Conservation (phyloP, 208 protist species). For the Trypanosoma congolense region DNA sequence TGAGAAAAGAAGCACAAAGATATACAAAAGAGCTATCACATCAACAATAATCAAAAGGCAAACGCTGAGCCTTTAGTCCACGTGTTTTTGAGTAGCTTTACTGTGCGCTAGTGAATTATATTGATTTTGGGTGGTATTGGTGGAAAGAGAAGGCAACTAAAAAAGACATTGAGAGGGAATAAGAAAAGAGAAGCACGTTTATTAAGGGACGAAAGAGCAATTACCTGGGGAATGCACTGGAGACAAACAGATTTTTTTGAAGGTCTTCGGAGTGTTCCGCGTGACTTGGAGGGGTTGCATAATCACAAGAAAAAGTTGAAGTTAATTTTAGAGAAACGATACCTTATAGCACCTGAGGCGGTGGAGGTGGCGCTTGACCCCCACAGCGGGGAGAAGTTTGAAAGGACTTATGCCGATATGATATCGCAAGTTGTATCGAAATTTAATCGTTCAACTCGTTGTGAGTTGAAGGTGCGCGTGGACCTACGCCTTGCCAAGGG, state of each 20-base stretch:
- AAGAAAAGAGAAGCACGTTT: constrained; percentile 7
- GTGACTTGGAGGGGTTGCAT: constrained; percentile 42
- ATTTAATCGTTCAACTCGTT: constrained; percentile 44
- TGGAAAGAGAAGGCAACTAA: too few relatives aligned
- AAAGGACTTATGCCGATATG: constrained; percentile 57
- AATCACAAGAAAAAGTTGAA: constrained; percentile 66
- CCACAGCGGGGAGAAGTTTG: constrained; percentile 54
- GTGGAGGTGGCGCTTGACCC: constrained; percentile 66
- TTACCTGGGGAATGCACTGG: constrained; percentile 2
- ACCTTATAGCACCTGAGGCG: constrained; percentile 50
- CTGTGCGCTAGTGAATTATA: too few relatives aligned
- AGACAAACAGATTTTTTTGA: constrained; percentile 61
- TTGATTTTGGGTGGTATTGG: too few relatives aligned
- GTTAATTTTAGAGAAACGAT: constrained; percentile 66
- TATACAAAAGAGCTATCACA: too few relatives aligned
- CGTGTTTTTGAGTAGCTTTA: too few relatives aligned
- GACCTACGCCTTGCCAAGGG: constrained; percentile 51
- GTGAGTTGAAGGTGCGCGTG: constrained; percentile 60
- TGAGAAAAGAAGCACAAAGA: too few relatives aligned
- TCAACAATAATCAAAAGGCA: too few relatives aligned
- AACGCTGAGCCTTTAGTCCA: too few relatives aligned
- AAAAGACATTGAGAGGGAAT: constrained; percentile 10
- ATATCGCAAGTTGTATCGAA: constrained; percentile 51
- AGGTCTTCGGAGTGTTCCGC: constrained; percentile 55
- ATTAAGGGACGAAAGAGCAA: neutral